These are phyloP conservation scores for Candida railenensis DNA, from an alignment of 805 yeast genomes.

Conservation along the genomic window DNA sequence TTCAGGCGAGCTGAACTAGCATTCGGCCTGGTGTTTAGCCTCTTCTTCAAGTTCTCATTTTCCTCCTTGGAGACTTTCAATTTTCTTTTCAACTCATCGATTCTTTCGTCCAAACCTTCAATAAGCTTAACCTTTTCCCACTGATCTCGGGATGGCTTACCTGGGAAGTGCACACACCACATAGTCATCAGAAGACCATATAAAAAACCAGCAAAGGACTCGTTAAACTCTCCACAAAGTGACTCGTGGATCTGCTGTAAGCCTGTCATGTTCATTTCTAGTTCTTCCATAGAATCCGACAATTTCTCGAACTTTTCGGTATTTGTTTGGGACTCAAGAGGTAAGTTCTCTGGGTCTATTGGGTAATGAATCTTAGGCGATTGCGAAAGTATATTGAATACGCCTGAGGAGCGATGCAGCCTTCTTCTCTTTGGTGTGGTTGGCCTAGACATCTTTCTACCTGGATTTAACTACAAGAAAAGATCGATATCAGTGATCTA, in stretches of 20 bases:
- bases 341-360: slow-evolving; percentile 36
- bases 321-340: slow-evolving; percentile 40
- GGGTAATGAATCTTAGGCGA: slow-evolving; percentile 48
- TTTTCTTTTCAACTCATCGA: slow-evolving; percentile 19
- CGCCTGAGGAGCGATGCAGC: slow-evolving; percentile 36
- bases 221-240: slow-evolving; percentile 63
- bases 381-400: slow-evolving; percentile 31
- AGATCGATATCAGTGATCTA: too few relatives aligned
- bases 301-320: slow-evolving; percentile 43
- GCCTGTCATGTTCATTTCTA: slow-evolving; percentile 58
- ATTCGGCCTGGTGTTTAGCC: slow-evolving; percentile 8
- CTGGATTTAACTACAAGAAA: too few relatives aligned
- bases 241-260: slow-evolving; percentile 61
- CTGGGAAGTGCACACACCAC: slow-evolving; percentile 78
- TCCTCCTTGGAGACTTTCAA: slow-evolving; percentile 18
- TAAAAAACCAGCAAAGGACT: slow-evolving; percentile 70
- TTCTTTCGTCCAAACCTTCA: slow-evolving; percentile 20
- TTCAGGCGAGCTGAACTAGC: background rate
- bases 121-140: slow-evolving; percentile 29
- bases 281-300: slow-evolving; percentile 50
- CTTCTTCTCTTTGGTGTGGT: slow-evolving; percentile 17
- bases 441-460: slow-evolving; percentile 7
- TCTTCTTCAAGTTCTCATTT: slow-evolving; percentile 22
- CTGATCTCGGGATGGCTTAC: slow-evolving; percentile 33
- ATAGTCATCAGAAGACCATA: slow-evolving; percentile 84